Evolutionary conservation across 306 rosid species (phyloP), one percentile per base, ranked within the genome.

Genomic region (Cicer arietinum): DNA sequence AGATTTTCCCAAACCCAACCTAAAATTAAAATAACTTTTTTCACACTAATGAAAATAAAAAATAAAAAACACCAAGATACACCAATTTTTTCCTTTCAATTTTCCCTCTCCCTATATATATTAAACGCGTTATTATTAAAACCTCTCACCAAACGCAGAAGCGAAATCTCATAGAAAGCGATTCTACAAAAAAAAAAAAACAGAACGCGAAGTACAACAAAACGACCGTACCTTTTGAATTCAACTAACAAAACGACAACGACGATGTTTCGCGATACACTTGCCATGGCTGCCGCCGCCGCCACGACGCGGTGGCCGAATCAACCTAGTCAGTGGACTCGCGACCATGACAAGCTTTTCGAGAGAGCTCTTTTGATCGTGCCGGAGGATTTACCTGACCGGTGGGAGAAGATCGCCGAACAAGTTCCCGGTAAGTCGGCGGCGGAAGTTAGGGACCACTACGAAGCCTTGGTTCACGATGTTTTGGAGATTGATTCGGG

Each of bases 401-500:
- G 98, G 4, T 95, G 96, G 97, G 88, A 83, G 42, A 83, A 37
- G 83, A 81, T 95, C 47, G 95, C 99, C 13, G 85, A 65, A 3
- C 71, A 14, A 1, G 82, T 95, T 1, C 98, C 98, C 0, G 97
- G 98, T 0, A 88, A 74, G 90, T 84, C 89, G 7, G 54, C 82
- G 25, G 66, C 7, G 40, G 92, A 88, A 45, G 86, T 95, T 1
- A 72, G 47, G 81, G 82, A 85, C 7, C 97, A 90, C 84, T 95
- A 89, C 25, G 86, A 85, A 1, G 88, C 77, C 12, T 68, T 95
- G 75, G 79, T 95, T 8, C 92, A 88, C 58, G 99, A 95, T 41
- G 85, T 95, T 0, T 4, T 25, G 4, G 92, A 85, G 67, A 95
- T 95, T 68, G 97, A 95, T 20, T 87, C 93, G 3, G 99, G 98